Evolutionary conservation across 257 asterid genomes (phyloP).

Genomic region (Ballota nigra): DNA sequence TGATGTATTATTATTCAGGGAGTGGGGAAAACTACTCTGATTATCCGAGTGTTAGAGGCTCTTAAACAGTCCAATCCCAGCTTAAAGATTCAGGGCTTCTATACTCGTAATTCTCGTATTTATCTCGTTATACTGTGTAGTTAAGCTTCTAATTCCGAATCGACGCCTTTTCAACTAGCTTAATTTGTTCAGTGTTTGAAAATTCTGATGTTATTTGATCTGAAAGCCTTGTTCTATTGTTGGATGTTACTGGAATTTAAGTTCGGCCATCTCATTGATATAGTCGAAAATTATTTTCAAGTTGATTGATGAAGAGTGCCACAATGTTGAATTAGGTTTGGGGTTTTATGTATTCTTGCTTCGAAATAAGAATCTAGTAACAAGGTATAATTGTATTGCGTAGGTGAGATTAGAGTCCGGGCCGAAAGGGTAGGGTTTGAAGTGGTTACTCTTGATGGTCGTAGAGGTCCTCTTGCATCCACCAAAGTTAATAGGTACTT

Average conservation of each 20-base stretch:
- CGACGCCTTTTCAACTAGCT: neutral
- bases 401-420: constrained; percentile 84
- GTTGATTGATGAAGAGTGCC: constrained; percentile 12
- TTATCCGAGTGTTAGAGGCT: constrained; percentile 62
- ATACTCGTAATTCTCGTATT: constrained; percentile 43
- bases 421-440: constrained; percentile 74
- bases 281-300: neutral
- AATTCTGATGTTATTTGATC: neutral
- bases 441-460: constrained; percentile 76
- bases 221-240: neutral
- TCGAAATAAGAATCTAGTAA: constrained; percentile 8
- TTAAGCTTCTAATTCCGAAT: neutral
- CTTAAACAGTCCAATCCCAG: constrained; percentile 53
- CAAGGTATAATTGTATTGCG: neutral
- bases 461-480: constrained; percentile 66
- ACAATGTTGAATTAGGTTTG: neutral
- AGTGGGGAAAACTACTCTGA: constrained; percentile 80
- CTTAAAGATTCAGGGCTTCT: constrained; percentile 80
- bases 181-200: neutral
- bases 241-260: neutral
- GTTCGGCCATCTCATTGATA: neutral
- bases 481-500: constrained; percentile 49
- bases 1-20: constrained; percentile 41
- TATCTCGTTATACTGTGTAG: neutral
- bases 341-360: neutral